A percentile compares a stretch with the other conserved stretches of the same genome.
Evolutionary conservation across 2,329 filamentous ascomycete genomes (phyloP).

Genomic region (Ophiosphaerella korrae): DNA sequence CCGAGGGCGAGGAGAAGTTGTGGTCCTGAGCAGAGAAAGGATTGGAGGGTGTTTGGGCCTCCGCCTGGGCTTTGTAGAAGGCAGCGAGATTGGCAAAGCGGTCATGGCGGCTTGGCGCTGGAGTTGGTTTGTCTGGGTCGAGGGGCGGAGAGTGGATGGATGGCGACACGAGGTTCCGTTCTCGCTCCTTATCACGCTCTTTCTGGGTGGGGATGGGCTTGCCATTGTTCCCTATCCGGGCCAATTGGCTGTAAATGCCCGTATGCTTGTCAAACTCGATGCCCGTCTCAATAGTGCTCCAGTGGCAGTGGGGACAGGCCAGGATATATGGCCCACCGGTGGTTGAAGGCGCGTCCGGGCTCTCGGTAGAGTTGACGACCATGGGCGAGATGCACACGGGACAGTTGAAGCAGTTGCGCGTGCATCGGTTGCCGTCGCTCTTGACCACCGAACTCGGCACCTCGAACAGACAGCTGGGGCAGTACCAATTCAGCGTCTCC

Average conservation of each 20-base stretch:
- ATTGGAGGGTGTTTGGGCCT: slow-evolving; percentile 58
- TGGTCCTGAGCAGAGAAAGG: slow-evolving; percentile 51
- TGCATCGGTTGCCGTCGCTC: slow-evolving; percentile 92
- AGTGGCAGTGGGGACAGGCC: slow-evolving; percentile 88
- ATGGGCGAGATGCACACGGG: slow-evolving; percentile 85
- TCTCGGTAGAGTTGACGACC: slow-evolving; percentile 73
- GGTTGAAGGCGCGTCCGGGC: slow-evolving; percentile 25
- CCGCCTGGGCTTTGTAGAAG: slow-evolving; percentile 83
- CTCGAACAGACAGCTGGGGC: slow-evolving; percentile 93
- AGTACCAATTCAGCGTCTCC: slow-evolving; percentile 94
- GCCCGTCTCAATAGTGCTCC: slow-evolving; percentile 87
- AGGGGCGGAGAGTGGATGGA: slow-evolving; percentile 20
- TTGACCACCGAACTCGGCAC: slow-evolving; percentile 91
- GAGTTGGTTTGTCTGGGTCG: slow-evolving; percentile 12
- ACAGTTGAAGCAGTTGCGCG: slow-evolving; percentile 93
- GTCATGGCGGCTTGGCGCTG: slow-evolving; percentile 64
- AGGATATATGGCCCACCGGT: slow-evolving; percentile 71
- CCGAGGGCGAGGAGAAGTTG: slow-evolving; percentile 74
- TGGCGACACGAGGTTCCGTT: slow-evolving; percentile 24
- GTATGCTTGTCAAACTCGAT: slow-evolving; percentile 89
- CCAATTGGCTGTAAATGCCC: slow-evolving; percentile 80
- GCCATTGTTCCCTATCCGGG: slow-evolving; percentile 65
- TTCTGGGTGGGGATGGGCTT: slow-evolving; percentile 48
- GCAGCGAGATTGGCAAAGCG: slow-evolving; percentile 75
- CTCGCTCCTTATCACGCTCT: slow-evolving; percentile 47